Evolutionary conservation across 2,329 filamentous ascomycete genomes (phyloP), one percentile per base, ranked within the genome.

Genomic region (Xylaria sp.): DNA sequence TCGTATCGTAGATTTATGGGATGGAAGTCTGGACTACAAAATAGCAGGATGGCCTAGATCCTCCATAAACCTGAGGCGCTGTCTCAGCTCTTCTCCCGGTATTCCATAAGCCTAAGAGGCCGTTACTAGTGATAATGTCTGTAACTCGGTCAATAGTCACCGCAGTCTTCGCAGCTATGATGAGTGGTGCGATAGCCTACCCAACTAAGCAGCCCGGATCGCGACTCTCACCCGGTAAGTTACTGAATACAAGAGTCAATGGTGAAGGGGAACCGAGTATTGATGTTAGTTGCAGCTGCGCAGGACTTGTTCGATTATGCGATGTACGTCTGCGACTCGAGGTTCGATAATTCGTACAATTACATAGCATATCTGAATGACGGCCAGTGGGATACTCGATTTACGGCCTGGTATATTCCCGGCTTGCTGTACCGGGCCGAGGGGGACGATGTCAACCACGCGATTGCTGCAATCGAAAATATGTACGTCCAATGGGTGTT

Each of bases 341-440:
- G 75, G 39, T 78, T 69, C 48, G 76, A 78, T 54, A 61, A 68
- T 7, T 71, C 67, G 1, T 78, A 78, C 58, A 73, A 75, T 19
- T 73, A 72, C 42, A 70, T 78, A 20, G 71, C 63, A 56, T 78
- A 76, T 46, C 66, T 67, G 9, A 72, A 76, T 43, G 74, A 72
- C 2, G 75, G 76, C 0, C 71, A 71, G 18, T 77, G 74, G 71
- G 74, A 70, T 2, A 64, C 71, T 29, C 68, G 75, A 8, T 78
- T 78, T 44, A 77, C 74, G 1, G 71, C 73, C 0, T 76, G 74
- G 74, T 76, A 76, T 44, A 61, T 72, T 2, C 63, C 72, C 0
- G 74, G 74, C 1, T 54, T 76, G 16, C 50, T 75, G 22, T 60
- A 72, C 39, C 69, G 73, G 2, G 70, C 71, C 38, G 44, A 71